Base-by-base conservation (phyloP, 441 rosid genomes). In the Pelargonium citronellum region DNA sequence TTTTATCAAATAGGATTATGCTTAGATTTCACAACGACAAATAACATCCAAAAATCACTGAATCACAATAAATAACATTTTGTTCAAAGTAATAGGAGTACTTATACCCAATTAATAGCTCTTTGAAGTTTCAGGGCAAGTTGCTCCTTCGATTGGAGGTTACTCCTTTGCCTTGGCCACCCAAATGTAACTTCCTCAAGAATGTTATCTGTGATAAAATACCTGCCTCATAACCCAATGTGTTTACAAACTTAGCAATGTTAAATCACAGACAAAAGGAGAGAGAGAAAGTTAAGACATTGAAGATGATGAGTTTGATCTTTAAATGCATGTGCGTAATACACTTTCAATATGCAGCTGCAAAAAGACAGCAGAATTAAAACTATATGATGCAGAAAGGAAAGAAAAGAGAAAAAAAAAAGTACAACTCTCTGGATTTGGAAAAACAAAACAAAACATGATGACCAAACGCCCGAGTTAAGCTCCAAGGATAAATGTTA, bases 181-280 rank as follows among this genome's bases (percentile, higher is more conserved):
- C 98, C 96, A 86, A 91, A 89, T 43, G 85, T 87, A 75, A 91
- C 81, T 75, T 93, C 97, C 73, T 85, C 97, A 64, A 91, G 91
- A 67, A 93, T 84, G 34, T 81, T 91, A 81, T 93, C 97, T 7
- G 96, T 88, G 74, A 93, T 84, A 77, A 89, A 91, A 76, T 89
- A 93, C 83, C 97, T 93, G 72, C 64, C 49, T 57, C 63, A 57
- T 74, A 81, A 13, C 57, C 43, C 4, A 39, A 41, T 49, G 20
- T 4, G 19, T 63, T 74, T 68, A 61, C 49, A 73, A 53, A 46
- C 13, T 64, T 34, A 37, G 53, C 13, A 43, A 22, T 47, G 30
- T 57, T 75, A 51, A 53, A 34, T 27, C 8, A 34, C 39, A 34
- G 39, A 34, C 39, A 34, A 34, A 34, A 34, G 39, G 6, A 34